Base-by-base conservation (phyloP, 1,284 basidiomycete genomes). In the Ceratobasidium sp. region DNA sequence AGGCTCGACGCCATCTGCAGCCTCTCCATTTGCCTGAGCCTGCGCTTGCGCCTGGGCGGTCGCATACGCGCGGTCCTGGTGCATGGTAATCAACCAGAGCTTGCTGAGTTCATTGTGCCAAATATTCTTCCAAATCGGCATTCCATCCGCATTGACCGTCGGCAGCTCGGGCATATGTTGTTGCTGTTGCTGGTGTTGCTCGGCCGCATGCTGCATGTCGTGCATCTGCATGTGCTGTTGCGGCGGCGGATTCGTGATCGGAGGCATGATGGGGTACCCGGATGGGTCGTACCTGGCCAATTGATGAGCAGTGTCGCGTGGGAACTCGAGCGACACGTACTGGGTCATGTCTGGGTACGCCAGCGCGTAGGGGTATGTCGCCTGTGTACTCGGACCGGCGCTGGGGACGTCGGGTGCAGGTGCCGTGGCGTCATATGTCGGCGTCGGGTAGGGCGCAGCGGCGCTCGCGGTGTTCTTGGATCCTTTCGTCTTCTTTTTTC, bases 61-160 rank as follows among this genome's bases (percentile, higher is more conserved):
- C 32, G 84, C 87, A 35, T 87, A 87, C 22, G 86, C 85, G 78
- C 91, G 91, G 76, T 92, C 89, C 76, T 92, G 91, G 74, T 92
- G 88, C 15, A 79, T 82, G 0, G 91, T 90, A 31, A 91, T 79
- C 69, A 87, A 85, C 75, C 89, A 86, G 69, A 93, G 79, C 75
- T 86, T 86, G 20, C 83, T 82, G 47, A 93, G 83, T 78, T 93
- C 91, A 78, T 92, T 92, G 65, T 70, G 70, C 72, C 72, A 89
- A 42, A 87, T 86, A 35, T 85, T 76, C 56, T 87, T 86, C 91
- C 91, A 93, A 76, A 90, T 86, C 40, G 91, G 84, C 70, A 90
- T 86, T 29, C 91, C 91, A 69, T 88, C 83, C 75, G 90, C 91
- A 71, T 92, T 90, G 15, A 89, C 70, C 73, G 58, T 91, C 87